A percentile compares a stretch with the other conserved stretches of the same genome.
These are phyloP conservation scores for Penicillium lividum DNA, from an alignment of 495 filamentous ascomycete species.

Conservation along the genomic window DNA sequence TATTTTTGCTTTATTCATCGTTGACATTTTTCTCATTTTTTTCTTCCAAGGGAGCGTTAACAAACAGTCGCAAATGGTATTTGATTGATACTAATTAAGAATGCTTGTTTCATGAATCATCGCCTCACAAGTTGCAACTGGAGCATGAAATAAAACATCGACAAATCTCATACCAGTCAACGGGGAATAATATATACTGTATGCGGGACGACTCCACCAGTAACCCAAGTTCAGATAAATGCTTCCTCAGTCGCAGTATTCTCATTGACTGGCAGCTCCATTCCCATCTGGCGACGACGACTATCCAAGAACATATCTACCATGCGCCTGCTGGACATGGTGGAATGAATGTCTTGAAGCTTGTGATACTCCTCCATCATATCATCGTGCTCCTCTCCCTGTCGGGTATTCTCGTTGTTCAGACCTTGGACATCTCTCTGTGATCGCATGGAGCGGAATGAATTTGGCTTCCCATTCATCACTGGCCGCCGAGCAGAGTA, in stretches of 20 bases:
- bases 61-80: background rate
- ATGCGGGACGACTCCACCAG: background rate
- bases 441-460: slow-evolving; percentile 34
- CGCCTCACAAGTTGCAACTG: background rate
- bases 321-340: slow-evolving; percentile 57
- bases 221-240: slow-evolving; percentile 25
- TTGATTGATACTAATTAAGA: background rate
- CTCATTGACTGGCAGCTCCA: slow-evolving; percentile 1
- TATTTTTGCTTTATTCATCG: background rate
- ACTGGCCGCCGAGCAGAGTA: slow-evolving; percentile 36
- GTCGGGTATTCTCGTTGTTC: slow-evolving; percentile 37
- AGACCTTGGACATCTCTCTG: slow-evolving; percentile 23
- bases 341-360: slow-evolving; percentile 25
- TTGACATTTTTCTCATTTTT: background rate
- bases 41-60: background rate
- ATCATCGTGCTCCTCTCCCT: slow-evolving; percentile 26
- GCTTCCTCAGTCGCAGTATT: slow-evolving; percentile 16
- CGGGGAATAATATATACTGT: slow-evolving; percentile 19
- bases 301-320: slow-evolving; percentile 61
- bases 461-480: slow-evolving; percentile 25
- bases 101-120: background rate
- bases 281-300: slow-evolving; percentile 46
- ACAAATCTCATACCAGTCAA: background rate
- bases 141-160: background rate
- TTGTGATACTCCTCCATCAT: slow-evolving; percentile 24